These are phyloP conservation scores for Microdochium nivale DNA, from an alignment of 2,329 filamentous ascomycete genomes.

Conservation along the genomic window DNA sequence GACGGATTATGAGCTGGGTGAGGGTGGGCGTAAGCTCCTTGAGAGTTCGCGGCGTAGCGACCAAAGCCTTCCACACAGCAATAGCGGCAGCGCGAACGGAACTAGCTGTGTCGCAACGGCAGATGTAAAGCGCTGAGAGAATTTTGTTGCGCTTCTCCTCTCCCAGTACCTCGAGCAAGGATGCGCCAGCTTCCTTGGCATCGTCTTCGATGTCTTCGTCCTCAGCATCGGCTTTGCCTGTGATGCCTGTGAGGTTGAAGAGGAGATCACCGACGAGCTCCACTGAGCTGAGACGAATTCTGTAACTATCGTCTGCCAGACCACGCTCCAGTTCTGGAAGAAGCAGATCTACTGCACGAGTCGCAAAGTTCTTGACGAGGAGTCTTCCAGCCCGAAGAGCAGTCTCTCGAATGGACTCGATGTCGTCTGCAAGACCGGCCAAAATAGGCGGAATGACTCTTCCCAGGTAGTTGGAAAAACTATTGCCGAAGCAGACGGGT, in stretches of 20 bases:
- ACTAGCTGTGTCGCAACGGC: slow-evolving; percentile 90
- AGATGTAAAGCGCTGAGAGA: slow-evolving; percentile 93
- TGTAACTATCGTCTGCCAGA: slow-evolving; percentile 93
- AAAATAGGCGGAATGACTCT: slow-evolving; percentile 94
- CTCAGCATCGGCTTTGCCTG: slow-evolving; percentile 64
- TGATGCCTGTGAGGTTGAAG: slow-evolving; percentile 96
- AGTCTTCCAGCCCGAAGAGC: slow-evolving; percentile 86
- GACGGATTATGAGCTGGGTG: slow-evolving; percentile 87
- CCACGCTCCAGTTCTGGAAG: slow-evolving; percentile 92
- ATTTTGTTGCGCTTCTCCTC: slow-evolving; percentile 97
- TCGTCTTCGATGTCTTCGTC: slow-evolving; percentile 70
- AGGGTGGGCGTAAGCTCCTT: slow-evolving; percentile 94
- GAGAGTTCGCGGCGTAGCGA: slow-evolving; percentile 82
- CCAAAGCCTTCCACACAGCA: slow-evolving; percentile 92
- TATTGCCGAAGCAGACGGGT: slow-evolving; percentile 97
- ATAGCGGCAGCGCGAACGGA: slow-evolving; percentile 85
- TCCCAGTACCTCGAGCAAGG: slow-evolving; percentile 87
- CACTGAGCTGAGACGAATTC: slow-evolving; percentile 95
- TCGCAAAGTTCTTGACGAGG: slow-evolving; percentile 96
- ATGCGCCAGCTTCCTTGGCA: slow-evolving; percentile 79
- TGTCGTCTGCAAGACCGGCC: slow-evolving; percentile 85
- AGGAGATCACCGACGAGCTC: slow-evolving; percentile 93
- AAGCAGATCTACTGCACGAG: slow-evolving; percentile 86
- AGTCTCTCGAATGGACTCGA: slow-evolving; percentile 96
- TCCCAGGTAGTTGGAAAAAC: slow-evolving; percentile 90